Evolutionary conservation across 306 rosid species (phyloP).

Genomic region (Rosa chinensis): DNA sequence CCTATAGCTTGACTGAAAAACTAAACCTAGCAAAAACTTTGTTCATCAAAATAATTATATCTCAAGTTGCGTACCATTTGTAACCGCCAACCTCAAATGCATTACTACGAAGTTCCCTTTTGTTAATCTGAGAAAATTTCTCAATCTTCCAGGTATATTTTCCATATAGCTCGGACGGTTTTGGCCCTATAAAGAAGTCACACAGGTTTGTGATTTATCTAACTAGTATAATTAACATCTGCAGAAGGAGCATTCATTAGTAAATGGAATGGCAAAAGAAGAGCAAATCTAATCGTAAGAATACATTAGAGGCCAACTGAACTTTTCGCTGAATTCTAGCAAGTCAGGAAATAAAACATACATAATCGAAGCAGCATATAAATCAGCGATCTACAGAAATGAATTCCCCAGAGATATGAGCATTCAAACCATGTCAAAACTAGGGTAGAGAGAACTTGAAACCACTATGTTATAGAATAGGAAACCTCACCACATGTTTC

Average conservation of each 20-base stretch:
- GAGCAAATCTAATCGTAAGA: neutral
- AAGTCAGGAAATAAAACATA: neutral
- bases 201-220: conserved; percentile 17
- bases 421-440: neutral
- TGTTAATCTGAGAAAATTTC: conserved; percentile 92
- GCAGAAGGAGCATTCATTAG: neutral
- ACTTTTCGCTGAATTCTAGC: neutral
- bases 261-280: neutral
- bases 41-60: conserved; percentile 3
- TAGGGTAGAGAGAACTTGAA: neutral
- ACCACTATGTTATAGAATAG: neutral
- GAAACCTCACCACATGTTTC: neutral
- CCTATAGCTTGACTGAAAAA: neutral
- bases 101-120: conserved; percentile 94
- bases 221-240: conserved; percentile 5
- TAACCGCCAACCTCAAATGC: conserved; percentile 97
- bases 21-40: neutral
- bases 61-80: conserved; percentile 71
- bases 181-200: conserved; percentile 58
- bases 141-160: conserved; percentile 97
- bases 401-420: neutral
- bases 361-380: neutral
- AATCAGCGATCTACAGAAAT: neutral
- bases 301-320: neutral
- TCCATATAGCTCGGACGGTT: conserved; percentile 84